Evolutionary conservation across 2,329 filamentous ascomycete species (phyloP).

Genomic region (Colletotrichum spaethianum): DNA sequence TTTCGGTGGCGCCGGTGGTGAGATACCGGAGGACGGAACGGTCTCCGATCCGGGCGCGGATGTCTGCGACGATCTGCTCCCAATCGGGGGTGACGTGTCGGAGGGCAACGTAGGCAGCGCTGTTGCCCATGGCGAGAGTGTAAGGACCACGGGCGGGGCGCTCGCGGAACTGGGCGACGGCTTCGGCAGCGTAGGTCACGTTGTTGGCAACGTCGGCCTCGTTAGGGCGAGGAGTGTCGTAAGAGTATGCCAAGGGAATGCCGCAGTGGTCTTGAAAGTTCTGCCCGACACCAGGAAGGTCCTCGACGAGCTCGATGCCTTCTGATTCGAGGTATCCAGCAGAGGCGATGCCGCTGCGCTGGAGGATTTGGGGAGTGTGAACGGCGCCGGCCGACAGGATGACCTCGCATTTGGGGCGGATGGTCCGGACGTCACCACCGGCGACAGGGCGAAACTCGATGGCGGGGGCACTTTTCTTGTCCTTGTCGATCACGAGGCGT

Average conservation of each 20-base stretch:
- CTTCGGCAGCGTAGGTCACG: conserved; percentile 50
- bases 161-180: conserved; percentile 49
- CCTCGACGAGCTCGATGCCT: conserved; percentile 59
- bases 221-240: conserved; percentile 33
- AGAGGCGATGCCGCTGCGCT: conserved; percentile 65
- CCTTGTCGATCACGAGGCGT: conserved; percentile 42
- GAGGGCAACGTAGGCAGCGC: conserved; percentile 49
- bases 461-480: conserved; percentile 20
- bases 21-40: conserved; percentile 43
- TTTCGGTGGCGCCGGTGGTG: conserved; percentile 38
- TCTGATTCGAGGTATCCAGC: conserved; percentile 56
- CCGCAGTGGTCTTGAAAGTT: conserved; percentile 60
- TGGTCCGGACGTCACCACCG: conserved; percentile 44
- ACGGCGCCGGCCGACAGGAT: conserved; percentile 65
- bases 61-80: conserved; percentile 44
- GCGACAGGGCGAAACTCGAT: conserved; percentile 44
- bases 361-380: conserved; percentile 66
- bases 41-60: conserved; percentile 46
- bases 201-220: conserved; percentile 44
- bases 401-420: conserved; percentile 57
- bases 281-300: conserved; percentile 65
- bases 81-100: conserved; percentile 45
- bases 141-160: conserved; percentile 53
- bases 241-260: conserved; percentile 34
- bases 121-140: conserved; percentile 52